These are phyloP conservation scores for Tulasnella calospora DNA, from an alignment of 768 basidiomycete genomes.

Conservation along the genomic window DNA sequence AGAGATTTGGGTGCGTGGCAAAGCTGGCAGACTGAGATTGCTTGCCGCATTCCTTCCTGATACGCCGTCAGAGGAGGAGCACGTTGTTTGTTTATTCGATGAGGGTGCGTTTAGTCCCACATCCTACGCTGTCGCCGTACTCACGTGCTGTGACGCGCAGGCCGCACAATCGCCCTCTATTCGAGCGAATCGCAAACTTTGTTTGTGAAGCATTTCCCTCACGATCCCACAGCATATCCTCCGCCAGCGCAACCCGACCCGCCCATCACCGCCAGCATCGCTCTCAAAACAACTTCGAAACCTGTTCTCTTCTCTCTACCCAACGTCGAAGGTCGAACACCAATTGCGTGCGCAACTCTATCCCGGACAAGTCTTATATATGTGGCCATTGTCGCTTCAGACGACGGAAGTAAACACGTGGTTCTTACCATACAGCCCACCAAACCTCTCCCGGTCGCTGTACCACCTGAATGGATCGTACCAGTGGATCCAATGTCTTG, in stretches of 20 bases:
- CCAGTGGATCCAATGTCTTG: constrained; percentile 88
- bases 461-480: constrained; percentile 50
- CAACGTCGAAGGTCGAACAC: neutral
- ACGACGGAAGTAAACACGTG: constrained; percentile 29
- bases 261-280: constrained; percentile 4
- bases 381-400: neutral
- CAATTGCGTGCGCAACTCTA: constrained; percentile 20
- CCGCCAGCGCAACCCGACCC: neutral
- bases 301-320: constrained; percentile 22
- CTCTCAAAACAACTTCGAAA: constrained; percentile 11
- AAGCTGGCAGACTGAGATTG: constrained; percentile 38
- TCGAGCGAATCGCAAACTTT: constrained; percentile 11
- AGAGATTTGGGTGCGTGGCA: constrained; percentile 56
- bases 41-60: neutral
- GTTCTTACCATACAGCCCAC: constrained; percentile 48
- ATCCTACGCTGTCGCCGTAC: neutral
- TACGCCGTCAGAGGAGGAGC: neutral
- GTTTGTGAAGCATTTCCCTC: constrained; percentile 22
- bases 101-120: neutral
- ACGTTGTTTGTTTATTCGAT: constrained; percentile 17
- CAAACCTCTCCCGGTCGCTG: constrained; percentile 50
- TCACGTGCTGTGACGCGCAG: neutral
- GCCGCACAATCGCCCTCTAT: constrained; percentile 23
- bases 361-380: neutral
- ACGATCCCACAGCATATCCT: neutral